Conservation (phyloP, 176 grass and related monocot genomes). For the Leersia perrieri region DNA sequence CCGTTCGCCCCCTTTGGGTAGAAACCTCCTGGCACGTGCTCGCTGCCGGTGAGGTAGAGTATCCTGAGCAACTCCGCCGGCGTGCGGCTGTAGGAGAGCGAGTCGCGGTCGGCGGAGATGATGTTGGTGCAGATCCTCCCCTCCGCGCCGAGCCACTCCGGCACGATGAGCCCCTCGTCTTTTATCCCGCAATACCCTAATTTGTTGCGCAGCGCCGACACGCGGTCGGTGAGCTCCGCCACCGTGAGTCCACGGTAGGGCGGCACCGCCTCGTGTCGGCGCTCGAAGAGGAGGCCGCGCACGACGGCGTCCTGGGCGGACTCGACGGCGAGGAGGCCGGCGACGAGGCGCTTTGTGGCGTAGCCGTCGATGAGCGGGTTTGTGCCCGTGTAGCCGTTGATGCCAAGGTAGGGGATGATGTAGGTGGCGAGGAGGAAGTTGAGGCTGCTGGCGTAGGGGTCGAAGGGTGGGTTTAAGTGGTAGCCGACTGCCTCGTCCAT, state of each 20-base stretch:
- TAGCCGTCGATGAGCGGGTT: constrained; percentile 66
- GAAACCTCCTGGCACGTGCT: constrained; percentile 54
- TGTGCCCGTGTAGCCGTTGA: constrained; percentile 69
- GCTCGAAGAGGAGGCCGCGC: constrained; percentile 52
- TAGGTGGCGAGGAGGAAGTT: constrained; percentile 65
- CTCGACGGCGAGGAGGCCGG: constrained; percentile 54
- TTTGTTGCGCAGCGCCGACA: constrained; percentile 52
- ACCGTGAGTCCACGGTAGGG: constrained; percentile 61
- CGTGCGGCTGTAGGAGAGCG: constrained; percentile 57
- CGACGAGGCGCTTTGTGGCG: constrained; percentile 46
- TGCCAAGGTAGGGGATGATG: constrained; percentile 66
- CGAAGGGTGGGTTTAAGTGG: constrained; percentile 61
- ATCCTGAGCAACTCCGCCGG: constrained; percentile 63
- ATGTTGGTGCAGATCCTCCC: constrained; percentile 54
- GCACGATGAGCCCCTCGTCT: constrained; percentile 77
- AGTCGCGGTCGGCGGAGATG: constrained; percentile 62
- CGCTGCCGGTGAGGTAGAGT: constrained; percentile 53
- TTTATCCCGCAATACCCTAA: constrained; percentile 64
- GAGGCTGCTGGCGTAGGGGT: constrained; percentile 57
- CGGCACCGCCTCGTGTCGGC: constrained; percentile 20
- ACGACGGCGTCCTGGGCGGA: constrained; percentile 62
- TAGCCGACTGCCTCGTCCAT: constrained; percentile 66
- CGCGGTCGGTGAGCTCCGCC: constrained; percentile 58
- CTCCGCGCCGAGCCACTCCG: constrained; percentile 50
- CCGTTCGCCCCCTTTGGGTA: constrained; percentile 54